Evolutionary conservation across 164 flowering plant genomes (phyloP), one percentile per base, ranked within the genome.

Genomic region (Stephania japonica): DNA sequence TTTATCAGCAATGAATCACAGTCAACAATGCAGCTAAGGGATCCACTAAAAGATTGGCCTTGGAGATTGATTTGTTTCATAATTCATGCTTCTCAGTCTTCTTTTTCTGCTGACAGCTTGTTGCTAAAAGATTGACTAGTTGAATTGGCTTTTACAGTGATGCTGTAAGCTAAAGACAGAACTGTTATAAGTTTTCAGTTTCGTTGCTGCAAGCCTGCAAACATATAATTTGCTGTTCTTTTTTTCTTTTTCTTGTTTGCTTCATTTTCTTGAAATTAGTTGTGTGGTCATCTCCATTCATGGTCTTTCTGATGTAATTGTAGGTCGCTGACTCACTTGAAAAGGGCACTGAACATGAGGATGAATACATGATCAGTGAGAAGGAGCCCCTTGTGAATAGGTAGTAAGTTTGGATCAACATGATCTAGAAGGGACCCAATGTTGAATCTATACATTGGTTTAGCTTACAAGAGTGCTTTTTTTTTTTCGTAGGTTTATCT

Each of bases 321-420:
- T 56, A 96, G 99, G 98, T 90, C n/a, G 99, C 99, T 69, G 99
- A 96, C 79, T 96, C 99, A 67, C 99, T 96, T 79, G 99, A 96
- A 81, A 96, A 96, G 82, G 99, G 99, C 69, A 96, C 99, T 59
- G 99, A 96, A 81, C 97, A 96, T 79, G 99, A 96, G 85, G 99
- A 96, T 83, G 99, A 96, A 80, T 96, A 96, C 85, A 96, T 96
- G 99, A 96, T 96, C 77, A 96, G 99, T 84, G 99, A 96, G 87
- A 95, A 93, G 78, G 99, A 96, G 84, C 98, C 93, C 70, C 93
- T 94, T 70, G 97, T 92, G 50, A 94, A 94, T 79, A 80, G 94
- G 99, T 92, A 79, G 49, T 56, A 10, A 6, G 65, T 76, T 69
- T 25, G 47, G 70, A 16, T 44, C 75, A 26, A 6, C 11, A 16